Evolutionary conservation across 495 filamentous ascomycete genomes (phyloP), one percentile per base, ranked within the genome.

Genomic region (Annulohypoxylon stygium): DNA sequence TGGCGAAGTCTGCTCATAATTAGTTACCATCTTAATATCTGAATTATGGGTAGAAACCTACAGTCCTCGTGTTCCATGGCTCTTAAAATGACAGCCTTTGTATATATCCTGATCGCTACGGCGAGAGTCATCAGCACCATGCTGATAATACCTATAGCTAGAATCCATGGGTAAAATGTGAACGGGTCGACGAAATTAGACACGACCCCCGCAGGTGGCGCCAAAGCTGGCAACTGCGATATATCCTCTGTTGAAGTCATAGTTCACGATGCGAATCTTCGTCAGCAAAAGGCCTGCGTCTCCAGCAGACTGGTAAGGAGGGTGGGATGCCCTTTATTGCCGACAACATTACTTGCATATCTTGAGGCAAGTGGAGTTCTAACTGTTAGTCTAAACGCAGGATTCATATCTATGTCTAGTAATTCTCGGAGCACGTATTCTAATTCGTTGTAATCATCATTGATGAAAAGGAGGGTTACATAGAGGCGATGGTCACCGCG

Each of bases 131-230:
- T 53, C 23, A 53, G 23, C 50, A 53, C 50, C 8, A 53, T 53
- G 23, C 23, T 53, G 23, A 30, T 53, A 10, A 53, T 14, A 3
- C 50, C 50, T 10, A 53, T 53, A 4, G 23, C 23, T 23, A 53
- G 50, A 25, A 53, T 53, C 50, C 50, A 53, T 14, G 50, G 50
- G 50, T 53, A 53, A 14, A 53, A 53, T 11, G 50, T 53, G 12
- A 53, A 53, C 23, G 50, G 50, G 50, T 53, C 50, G 10, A 12
- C 10, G 11, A 53, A 53, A 53, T 53, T 53, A 23, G 50, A 20
- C 50, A 53, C 50, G 2, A 53, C 50, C 4, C 50, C 50, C 11
- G 23, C 50, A 53, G 50, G 50, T 25, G 50, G 50, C 23, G 3
- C 20, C 50, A 53, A 53, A 3, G 50, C 50, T 25, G 50, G 50